phyloP scores from a whole-genome alignment of 208 protist genomes.

The Novymonas esmeraldas region DNA sequence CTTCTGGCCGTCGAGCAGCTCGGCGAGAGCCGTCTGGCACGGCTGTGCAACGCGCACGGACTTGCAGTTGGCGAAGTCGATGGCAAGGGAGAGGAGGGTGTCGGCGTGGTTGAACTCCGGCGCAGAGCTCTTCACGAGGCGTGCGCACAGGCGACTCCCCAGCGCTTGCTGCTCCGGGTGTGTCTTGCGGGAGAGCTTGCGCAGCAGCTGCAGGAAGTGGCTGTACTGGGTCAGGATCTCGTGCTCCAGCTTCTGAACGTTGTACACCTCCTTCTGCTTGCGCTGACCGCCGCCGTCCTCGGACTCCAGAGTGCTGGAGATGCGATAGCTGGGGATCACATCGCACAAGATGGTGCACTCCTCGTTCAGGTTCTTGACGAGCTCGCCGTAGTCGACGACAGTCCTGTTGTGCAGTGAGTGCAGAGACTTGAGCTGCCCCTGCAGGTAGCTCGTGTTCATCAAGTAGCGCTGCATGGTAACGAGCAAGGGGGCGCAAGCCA shows the following conservation, averaged over 20 bases:
- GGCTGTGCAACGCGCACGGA: conserved; percentile 89
- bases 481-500: neutral
- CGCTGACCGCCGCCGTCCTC: conserved; percentile 83
- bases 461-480: conserved; percentile 88
- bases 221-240: conserved; percentile 92
- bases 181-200: conserved; percentile 79
- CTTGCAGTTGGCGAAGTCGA: conserved; percentile 90
- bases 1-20: conserved; percentile 87
- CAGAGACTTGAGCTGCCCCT: conserved; percentile 79
- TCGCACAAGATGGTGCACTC: conserved; percentile 90
- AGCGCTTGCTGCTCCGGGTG: conserved; percentile 93
- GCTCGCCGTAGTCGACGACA: conserved; percentile 79
- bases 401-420: conserved; percentile 83
- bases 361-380: conserved; percentile 86
- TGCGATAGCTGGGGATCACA: conserved; percentile 89
- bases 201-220: conserved; percentile 92
- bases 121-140: conserved; percentile 75
- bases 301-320: conserved; percentile 75
- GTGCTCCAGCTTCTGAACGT: conserved; percentile 89
- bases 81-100: conserved; percentile 71
- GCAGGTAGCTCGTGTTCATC: conserved; percentile 93
- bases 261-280: conserved; percentile 92
- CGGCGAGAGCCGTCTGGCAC: conserved; percentile 69
- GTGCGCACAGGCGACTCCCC: conserved; percentile 87
- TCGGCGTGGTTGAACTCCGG: conserved; percentile 91